phyloP scores from a whole-genome alignment of 208 protist species.

The Trypanosoma brucei region DNA sequence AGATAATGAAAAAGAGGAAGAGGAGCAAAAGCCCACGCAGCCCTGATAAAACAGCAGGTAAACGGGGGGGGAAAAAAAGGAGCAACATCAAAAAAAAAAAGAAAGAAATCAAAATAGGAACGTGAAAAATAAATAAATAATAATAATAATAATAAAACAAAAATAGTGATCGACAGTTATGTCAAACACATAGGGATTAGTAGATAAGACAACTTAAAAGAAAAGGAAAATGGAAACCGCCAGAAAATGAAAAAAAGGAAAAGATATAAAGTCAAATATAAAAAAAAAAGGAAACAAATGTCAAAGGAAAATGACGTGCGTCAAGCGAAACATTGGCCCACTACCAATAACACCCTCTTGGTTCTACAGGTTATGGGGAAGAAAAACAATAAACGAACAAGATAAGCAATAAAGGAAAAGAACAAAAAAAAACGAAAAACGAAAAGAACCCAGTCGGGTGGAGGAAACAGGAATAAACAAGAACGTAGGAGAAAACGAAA shows the following conservation, averaged over 20 bases:
- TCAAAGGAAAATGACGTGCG: background rate
- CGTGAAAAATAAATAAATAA: background rate
- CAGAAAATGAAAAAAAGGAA: conserved; percentile 7
- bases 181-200: background rate
- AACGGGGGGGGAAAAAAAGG: background rate
- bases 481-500: background rate
- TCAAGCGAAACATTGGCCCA: background rate
- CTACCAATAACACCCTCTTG: background rate
- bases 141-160: background rate
- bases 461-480: background rate
- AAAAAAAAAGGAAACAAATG: background rate
- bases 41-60: background rate
- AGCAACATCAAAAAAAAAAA: background rate
- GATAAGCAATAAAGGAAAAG: background rate
- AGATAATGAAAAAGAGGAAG: background rate
- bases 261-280: conserved; percentile 22
- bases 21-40: background rate
- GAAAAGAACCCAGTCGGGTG: background rate
- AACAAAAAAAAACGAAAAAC: background rate
- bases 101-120: background rate
- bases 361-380: background rate
- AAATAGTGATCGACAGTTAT: background rate
- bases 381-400: background rate
- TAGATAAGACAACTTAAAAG: no score
- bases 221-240: background rate